phyloP scores from a whole-genome alignment of 306 rosid genomes.

The Potentilla sterilis region DNA sequence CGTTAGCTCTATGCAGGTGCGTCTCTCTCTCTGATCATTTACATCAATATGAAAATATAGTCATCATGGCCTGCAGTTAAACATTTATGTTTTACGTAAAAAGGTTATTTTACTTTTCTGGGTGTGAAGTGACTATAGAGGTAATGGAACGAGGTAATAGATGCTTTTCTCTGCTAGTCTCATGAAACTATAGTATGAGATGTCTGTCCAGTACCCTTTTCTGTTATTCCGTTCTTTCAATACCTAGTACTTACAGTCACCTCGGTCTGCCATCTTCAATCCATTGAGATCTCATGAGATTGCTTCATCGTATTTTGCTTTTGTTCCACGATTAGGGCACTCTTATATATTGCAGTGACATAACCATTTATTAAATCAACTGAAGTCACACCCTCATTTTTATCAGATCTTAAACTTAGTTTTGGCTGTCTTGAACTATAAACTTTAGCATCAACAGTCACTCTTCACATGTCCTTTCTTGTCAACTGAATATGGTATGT shows the following conservation, averaged over 20 bases:
- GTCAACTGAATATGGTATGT: constrained; percentile 7
- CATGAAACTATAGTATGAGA: not conserved
- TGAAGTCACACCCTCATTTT: not conserved
- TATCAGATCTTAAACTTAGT: not conserved
- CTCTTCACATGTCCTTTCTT: not conserved
- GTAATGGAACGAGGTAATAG: not conserved
- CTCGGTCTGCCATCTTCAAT: not conserved
- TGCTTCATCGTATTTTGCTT: not conserved
- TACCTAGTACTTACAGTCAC: not conserved
- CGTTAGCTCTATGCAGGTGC: constrained; percentile 69
- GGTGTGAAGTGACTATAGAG: not conserved
- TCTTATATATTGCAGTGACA: not conserved
- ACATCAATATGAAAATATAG: not conserved
- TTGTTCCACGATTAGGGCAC: not conserved
- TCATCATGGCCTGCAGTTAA: not conserved
- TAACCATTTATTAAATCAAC: not conserved
- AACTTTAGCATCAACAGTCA: not conserved
- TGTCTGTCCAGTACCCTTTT: not conserved
- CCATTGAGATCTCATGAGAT: not conserved
- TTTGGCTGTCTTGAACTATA: not conserved
- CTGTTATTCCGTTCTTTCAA: not conserved
- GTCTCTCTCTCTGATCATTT: not conserved
- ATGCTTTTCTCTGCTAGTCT: not conserved
- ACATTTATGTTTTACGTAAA: not conserved
- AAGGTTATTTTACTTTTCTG: not conserved